phyloP scores from a whole-genome alignment of 1,284 basidiomycete species.

The Mycena sp. region DNA sequence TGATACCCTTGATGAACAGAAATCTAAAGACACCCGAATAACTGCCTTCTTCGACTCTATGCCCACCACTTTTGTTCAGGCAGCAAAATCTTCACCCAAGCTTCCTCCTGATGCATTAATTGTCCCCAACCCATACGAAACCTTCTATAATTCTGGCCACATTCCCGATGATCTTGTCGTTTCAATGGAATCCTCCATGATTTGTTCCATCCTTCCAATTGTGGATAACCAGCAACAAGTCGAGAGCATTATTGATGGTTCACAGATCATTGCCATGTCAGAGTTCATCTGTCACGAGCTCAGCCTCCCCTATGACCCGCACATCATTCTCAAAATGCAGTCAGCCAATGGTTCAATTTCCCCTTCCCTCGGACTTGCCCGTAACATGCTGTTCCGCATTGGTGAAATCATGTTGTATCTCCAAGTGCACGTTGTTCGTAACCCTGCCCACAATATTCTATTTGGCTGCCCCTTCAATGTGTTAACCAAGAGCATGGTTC shows the following conservation, averaged over 20 bases:
- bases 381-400: slow-evolving; percentile 17
- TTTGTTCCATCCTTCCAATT: slow-evolving; percentile 12
- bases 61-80: slow-evolving; percentile 1
- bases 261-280: too few species aligned
- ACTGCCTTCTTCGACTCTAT: slow-evolving; percentile 6
- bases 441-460: slow-evolving; percentile 4
- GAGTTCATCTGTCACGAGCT: too few species aligned
- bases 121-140: slow-evolving; percentile 2
- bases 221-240: too few species aligned
- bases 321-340: slow-evolving; percentile 16
- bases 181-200: slow-evolving; percentile 5
- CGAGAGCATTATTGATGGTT: too few species aligned
- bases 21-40: not conserved
- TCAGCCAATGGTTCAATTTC: slow-evolving; percentile 18
- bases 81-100: too few species aligned
- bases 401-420: slow-evolving; percentile 21
- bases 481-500: slow-evolving; percentile 35
- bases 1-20: not conserved
- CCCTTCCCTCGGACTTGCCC: slow-evolving; percentile 19
- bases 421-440: slow-evolving; percentile 12
- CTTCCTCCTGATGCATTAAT: slow-evolving; percentile 3
- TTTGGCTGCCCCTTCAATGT: slow-evolving; percentile 46
- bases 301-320: slow-evolving; percentile 16
- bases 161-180: slow-evolving; percentile 1
- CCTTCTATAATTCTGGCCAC: not conserved